Percentiles rank a stretch among this genome's conserved stretches.
Evolutionary conservation across 2,329 filamentous ascomycete genomes (phyloP).

Genomic region (Monosporascus sp.): DNA sequence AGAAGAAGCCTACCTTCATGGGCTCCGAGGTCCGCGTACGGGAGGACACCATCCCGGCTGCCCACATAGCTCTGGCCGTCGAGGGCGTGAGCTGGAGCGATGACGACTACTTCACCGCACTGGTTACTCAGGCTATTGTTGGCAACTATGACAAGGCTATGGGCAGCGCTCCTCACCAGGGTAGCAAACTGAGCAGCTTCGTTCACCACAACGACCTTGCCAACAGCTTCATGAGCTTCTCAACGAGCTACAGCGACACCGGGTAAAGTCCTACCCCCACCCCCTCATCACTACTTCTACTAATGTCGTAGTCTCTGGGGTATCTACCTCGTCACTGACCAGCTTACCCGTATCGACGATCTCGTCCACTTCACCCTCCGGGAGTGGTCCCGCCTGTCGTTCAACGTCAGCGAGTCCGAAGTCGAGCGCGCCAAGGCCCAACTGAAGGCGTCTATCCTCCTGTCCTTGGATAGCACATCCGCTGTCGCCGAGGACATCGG

Average conservation of each 20-base stretch:
- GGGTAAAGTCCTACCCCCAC: conserved; percentile 59
- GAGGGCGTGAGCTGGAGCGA: conserved; percentile 99
- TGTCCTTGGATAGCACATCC: conserved; percentile 95
- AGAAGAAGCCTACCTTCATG: conserved; percentile 89
- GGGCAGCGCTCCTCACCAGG: conserved; percentile 94
- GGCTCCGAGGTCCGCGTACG: conserved; percentile 93
- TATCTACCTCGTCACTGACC: conserved; percentile 95
- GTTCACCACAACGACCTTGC: conserved; percentile 92
- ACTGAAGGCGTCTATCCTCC: conserved; percentile 95
- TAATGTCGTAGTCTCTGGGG: conserved; percentile 76
- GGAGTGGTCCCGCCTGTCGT: conserved; percentile 94
- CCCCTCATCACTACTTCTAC: not conserved
- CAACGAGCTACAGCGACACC: conserved; percentile 98
- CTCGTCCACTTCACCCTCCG: conserved; percentile 97
- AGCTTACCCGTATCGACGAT: conserved; percentile 82
- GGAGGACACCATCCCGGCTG: conserved; percentile 92
- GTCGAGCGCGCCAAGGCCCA: conserved; percentile 98
- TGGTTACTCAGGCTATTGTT: conserved; percentile 96
- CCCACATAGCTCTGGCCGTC: conserved; percentile 96
- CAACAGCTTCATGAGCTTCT: conserved; percentile 99
- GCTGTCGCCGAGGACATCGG: conserved; percentile 97
- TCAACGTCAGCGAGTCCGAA: conserved; percentile 82
- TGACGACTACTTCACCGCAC: conserved; percentile 96
- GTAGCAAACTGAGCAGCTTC: conserved; percentile 94
- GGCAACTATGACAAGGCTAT: conserved; percentile 99